A percentile compares a stretch with the other conserved stretches of the same genome.
phyloP scores from a whole-genome alignment of 345 rosid species.

The Mangifera indica region DNA sequence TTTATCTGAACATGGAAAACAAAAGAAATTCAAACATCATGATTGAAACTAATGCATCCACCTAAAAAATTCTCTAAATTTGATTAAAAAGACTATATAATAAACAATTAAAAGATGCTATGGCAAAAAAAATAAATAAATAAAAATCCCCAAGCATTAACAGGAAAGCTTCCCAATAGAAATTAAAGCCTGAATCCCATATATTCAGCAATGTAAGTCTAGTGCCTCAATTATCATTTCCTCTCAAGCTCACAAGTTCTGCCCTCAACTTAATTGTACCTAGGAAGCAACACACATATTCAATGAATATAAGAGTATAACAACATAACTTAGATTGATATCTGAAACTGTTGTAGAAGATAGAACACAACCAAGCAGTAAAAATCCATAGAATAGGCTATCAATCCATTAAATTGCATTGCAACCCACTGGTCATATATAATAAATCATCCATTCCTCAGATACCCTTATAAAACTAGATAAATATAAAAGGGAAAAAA shows the following conservation, averaged over 20 bases:
- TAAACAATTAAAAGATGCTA: not conserved
- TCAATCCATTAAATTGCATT: no score
- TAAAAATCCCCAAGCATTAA: not conserved
- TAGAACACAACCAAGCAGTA: no score
- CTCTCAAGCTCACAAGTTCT: not conserved
- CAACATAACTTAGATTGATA: not conserved
- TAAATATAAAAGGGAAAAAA: no score
- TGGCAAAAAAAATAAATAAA: not conserved
- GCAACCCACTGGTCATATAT: no score
- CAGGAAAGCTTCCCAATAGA: no score
- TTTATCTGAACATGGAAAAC: constrained; percentile 15
- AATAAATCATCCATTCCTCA: no score
- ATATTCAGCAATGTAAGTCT: not conserved
- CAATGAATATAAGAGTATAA: not conserved
- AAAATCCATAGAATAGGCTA: no score
- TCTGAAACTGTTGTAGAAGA: no score
- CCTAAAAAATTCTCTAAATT: not conserved
- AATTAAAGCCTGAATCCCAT: not conserved
- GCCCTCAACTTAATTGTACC: not conserved
- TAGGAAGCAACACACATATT: not conserved
- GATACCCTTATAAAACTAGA: no score
- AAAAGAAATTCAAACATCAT: not conserved
- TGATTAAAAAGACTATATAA: not conserved
- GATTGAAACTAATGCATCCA: not conserved
- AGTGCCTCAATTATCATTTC: not conserved